Evolutionary conservation across 352 stramenopile genomes (phyloP), one percentile per base, ranked within the genome.

Genomic region (Phytopythium delawarense): DNA sequence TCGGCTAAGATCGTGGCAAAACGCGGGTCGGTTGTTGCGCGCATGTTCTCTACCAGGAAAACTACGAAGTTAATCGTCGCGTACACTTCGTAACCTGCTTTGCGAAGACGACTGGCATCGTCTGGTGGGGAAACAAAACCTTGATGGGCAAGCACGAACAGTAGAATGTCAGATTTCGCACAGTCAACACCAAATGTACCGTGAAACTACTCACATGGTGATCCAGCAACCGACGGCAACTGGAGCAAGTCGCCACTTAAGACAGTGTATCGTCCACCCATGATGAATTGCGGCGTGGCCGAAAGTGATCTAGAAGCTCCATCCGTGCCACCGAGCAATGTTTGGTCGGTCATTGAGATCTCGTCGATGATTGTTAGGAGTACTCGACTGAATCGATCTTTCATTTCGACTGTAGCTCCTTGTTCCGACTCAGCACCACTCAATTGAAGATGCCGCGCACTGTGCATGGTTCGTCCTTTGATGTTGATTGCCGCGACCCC

Each of bases 341-440:
- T 28, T 42, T 78, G 67, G 15, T 69, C 11, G 0, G 53, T 67
- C 46, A 78, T 75, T 0, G 59, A 68, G 4, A 75, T 66, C 45
- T 78, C 67, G 13, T 75, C 65, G 4, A 67, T 45, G n/a, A 73
- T 59, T 1, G 68, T 61, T 2, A 78, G 45, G 0, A 64, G 23
- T 0, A 71, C 70, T 11, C 18, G 12, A 2, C 9, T 35, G 35
- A 70, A 75, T 0, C 15, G 28, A 3, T 12, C 0, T 30, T 55
- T 67, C 63, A 77, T 77, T 3, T 70, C 61, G 1, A 20, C 21
- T 0, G 56, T 65, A 16, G 65, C n/a, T n/a, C n/a, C n/a, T n/a
- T n/a, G n/a, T n/a, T n/a, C n/a, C n/a, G 69, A 9, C 44, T 8
- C 1, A 44, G 56, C 32, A 1, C 30, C 55, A n/a, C 51, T 58